These are phyloP conservation scores for Stephanocyclus meneghinianus DNA, from an alignment of 352 stramenopile species.

Conservation along the genomic window DNA sequence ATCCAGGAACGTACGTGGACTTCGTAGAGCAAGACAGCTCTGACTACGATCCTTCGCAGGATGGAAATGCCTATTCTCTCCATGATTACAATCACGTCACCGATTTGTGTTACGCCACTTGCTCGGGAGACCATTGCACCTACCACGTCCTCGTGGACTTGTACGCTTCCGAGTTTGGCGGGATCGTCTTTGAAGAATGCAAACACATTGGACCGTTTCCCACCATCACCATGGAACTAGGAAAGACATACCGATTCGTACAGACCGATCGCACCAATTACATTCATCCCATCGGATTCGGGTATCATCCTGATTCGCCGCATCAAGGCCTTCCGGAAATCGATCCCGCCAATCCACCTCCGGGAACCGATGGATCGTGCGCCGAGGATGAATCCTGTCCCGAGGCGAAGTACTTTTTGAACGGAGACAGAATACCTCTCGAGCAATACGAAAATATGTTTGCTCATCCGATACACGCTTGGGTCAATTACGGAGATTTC, in stretches of 20 bases:
- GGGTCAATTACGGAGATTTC: constrained; percentile 36
- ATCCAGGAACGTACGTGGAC: background rate
- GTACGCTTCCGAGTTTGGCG: constrained; percentile 41
- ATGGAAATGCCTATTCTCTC: constrained; percentile 1
- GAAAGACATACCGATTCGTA: constrained; percentile 79
- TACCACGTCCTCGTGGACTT: constrained; percentile 22
- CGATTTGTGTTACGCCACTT: constrained; percentile 22
- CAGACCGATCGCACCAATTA: constrained; percentile 68
- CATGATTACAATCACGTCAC: constrained; percentile 23
- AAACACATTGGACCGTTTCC: constrained; percentile 54
- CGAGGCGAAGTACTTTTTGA: constrained; percentile 59
- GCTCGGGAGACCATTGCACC: constrained; percentile 20
- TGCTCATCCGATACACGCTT: constrained; percentile 42
- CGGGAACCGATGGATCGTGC: constrained; percentile 30
- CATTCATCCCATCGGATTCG: constrained; percentile 74
- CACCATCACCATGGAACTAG: constrained; percentile 74
- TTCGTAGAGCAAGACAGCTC: background rate
- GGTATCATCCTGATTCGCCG: constrained; percentile 66
- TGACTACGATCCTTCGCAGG: background rate
- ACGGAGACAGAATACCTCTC: constrained; percentile 63
- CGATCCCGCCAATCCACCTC: constrained; percentile 55
- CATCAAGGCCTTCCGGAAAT: constrained; percentile 69
- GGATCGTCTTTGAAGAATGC: constrained; percentile 66
- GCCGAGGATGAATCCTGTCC: constrained; percentile 43
- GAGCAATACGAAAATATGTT: constrained; percentile 77